Base-by-base conservation (phyloP, 2,329 filamentous ascomycete genomes). In the Phaeophleospora eucalypticola region DNA sequence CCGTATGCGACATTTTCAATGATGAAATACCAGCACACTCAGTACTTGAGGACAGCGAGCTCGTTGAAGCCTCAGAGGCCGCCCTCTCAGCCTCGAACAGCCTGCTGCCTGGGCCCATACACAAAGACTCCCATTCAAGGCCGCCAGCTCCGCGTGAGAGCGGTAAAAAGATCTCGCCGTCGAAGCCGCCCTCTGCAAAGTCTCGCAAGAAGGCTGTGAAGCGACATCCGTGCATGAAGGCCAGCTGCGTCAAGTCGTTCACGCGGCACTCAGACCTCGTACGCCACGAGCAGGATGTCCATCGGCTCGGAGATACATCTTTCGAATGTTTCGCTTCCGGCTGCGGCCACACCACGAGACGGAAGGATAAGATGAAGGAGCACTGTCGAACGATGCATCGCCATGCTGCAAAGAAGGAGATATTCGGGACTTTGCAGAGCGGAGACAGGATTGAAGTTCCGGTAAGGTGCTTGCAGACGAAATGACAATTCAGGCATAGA, bases 301-400 rank as follows among this genome's bases (percentile, higher is more conserved):
- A 47, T 27, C 34, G 15, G 15, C 39, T 42, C 7, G 34, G 38
- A 8, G 18, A 33, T 4, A 17, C 34, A 20, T 34, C 9, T 24
- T 47, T 42, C 24, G 18, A 42, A 12, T 47, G 45, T 16, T 19
- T 18, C n/a, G 36, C 6, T 17, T 14, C 4, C 9, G 21, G 34
- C n/a, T 47, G 45, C 24, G 4, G 20, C 15, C 21, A 43, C 29
- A 33, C 32, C 24, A 47, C 45, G 4, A 47, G 45, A 34, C 40
- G 45, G 16, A 42, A 42, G 14, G 45, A 47, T 21, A 47, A 47
- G 34, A 47, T 47, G 45, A 47, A 38, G 39, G 45, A 47, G 27
- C 45, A 47, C n/a, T 47, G 45, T 34, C 45, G 20, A 20, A 47
- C 36, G 39, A 37, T 42, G 45, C 45, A 47, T 36, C 20, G 40